Percentiles rank a stretch among this genome's conserved stretches.
phyloP scores from a whole-genome alignment of 108 stramenopile genomes.

The Discostella pseudostelligera region DNA sequence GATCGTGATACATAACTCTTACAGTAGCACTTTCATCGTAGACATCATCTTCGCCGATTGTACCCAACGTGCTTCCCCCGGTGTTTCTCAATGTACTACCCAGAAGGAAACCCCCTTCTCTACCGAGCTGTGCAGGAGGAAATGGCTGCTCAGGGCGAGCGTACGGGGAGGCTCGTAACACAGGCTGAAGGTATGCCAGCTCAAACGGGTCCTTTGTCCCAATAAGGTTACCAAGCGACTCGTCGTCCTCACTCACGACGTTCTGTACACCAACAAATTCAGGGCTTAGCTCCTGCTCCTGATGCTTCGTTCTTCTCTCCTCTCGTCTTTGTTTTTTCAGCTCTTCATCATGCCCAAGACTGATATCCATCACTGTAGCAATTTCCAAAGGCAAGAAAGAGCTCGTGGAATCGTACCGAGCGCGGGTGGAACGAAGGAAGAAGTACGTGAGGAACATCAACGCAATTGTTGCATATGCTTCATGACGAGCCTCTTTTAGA shows the following conservation, averaged over 20 bases:
- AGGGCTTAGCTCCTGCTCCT: conserved; percentile 11
- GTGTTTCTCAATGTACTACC: neutral
- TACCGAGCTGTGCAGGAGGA: conserved; percentile 80
- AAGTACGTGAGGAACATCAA: conserved; percentile 86
- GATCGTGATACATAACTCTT: conserved; percentile 66
- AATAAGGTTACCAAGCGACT: conserved; percentile 56
- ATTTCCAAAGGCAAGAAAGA: conserved; percentile 83
- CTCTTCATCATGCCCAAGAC: conserved; percentile 70
- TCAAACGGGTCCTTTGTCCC: conserved; percentile 78
- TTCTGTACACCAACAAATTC: conserved; percentile 6
- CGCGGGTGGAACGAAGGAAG: conserved; percentile 81
- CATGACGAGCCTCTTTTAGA: conserved; percentile 82
- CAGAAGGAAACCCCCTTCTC: conserved; percentile 63
- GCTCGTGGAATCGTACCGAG: conserved; percentile 84
- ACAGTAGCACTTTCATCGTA: conserved; percentile 77
- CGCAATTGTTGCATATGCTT: conserved; percentile 86
- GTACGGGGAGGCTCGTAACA: conserved; percentile 70
- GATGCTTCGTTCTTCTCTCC: conserved; percentile 25
- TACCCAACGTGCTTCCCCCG: conserved; percentile 38
- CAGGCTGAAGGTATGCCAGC: conserved; percentile 82
- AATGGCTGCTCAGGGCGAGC: conserved; percentile 89
- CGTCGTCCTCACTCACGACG: conserved; percentile 35
- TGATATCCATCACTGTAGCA: conserved; percentile 90
- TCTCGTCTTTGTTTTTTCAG: conserved; percentile 25
- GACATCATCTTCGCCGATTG: conserved; percentile 44